Evolutionary conservation across 352 stramenopile species (phyloP), one percentile per base, ranked within the genome.

Genomic region (Pythium rishiriense): DNA sequence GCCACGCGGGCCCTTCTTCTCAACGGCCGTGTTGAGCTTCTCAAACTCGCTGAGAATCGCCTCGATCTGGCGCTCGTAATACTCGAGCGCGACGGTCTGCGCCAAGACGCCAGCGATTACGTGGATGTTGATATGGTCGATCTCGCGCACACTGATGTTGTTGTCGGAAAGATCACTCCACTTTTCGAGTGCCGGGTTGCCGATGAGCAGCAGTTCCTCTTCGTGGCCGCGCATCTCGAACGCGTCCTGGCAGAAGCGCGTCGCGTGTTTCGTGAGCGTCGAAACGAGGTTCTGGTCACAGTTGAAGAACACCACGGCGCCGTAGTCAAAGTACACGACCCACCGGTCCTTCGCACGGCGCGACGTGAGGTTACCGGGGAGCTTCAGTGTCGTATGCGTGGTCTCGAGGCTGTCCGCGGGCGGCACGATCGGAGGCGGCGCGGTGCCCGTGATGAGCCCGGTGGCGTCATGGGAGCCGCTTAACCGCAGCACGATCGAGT

Each of bases 41-140:
- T 97, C 89, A 73, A 99, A 99, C 60, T 97, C 93, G 39, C 74
- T 85, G 55, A 99, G 76, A 65, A 99, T 96, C 33, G 93, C 89
- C 68, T 99, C 96, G 24, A 98, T 95, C 55, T 95, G 94, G 21
- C 95, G 91, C 75, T 98, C 97, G 73, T 98, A 98, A 71, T 98
- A 93, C 70, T 98, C 96, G 22, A 99, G 77, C 8, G 97, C 97
- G 1, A 99, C 94, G 3, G 93, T 98, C 75, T 98, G 93, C 12
- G 87, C 97, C 70, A 99, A 83, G 35, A 99, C 96, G 22, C 93
- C 96, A 21, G 91, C 92, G 68, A 99, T 98, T 25, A 99, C 93
- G 66, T 94, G 81, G 45, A 94, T 85, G 55, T 91, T 92, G 55
- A 91, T 83, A 63, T 91, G 83, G 43, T 94, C 85, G 42, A 92